Conservation (phyloP, 495 filamentous ascomycete genomes). For the Chaetomium tenue region DNA sequence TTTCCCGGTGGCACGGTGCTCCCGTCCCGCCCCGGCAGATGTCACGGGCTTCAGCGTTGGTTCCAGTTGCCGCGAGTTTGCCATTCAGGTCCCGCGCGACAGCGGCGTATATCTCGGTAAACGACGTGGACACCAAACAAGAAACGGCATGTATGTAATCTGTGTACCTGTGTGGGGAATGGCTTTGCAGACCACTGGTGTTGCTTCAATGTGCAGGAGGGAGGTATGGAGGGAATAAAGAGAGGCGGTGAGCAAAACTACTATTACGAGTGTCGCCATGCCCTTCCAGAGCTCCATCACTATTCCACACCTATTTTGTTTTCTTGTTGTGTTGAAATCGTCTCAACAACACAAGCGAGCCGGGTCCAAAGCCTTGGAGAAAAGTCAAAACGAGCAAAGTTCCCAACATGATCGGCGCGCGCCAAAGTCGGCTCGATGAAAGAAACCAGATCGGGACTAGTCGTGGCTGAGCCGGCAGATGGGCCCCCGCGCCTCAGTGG, state of each 20-base stretch:
- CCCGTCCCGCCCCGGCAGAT: slow-evolving; percentile 20
- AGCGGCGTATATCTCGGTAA: slow-evolving; percentile 9
- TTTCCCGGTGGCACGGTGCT: slow-evolving; percentile 18
- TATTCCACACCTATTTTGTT: background rate
- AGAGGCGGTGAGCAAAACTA: background rate
- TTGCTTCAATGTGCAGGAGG: background rate
- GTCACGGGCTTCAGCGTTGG: background rate
- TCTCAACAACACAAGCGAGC: background rate
- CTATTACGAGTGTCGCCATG: background rate
- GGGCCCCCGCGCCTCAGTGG: slow-evolving; percentile 28
- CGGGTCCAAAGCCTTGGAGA: background rate
- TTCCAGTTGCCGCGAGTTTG: background rate
- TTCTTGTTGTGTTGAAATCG: background rate
- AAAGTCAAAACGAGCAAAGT: slow-evolving; percentile 14
- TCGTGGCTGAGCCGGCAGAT: slow-evolving; percentile 30
- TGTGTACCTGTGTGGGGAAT: background rate
- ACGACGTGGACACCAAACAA: background rate
- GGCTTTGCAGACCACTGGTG: background rate
- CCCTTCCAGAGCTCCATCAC: background rate
- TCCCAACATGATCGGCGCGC: slow-evolving; percentile 23
- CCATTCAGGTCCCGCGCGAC: background rate
- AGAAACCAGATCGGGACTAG: slow-evolving; percentile 28
- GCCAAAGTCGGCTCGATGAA: slow-evolving; percentile 23
- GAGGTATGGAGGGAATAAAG: background rate
- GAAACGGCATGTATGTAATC: background rate